phyloP scores from a whole-genome alignment of 306 rosid species.

The Inga oerstediana region DNA sequence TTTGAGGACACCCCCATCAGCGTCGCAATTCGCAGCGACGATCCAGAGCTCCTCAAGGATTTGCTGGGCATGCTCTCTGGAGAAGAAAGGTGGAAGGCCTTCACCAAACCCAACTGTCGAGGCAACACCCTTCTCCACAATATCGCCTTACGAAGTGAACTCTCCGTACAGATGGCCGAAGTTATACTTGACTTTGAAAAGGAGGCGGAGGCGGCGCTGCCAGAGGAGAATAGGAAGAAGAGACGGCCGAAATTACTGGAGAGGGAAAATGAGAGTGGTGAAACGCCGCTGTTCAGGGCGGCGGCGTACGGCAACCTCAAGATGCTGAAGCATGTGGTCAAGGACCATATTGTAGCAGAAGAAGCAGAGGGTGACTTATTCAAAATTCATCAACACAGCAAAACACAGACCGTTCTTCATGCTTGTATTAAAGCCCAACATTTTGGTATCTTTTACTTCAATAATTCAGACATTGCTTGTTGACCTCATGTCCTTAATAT shows the following conservation, averaged over 20 bases:
- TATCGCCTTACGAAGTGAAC: neutral
- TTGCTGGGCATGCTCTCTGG: neutral
- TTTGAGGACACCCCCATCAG: neutral
- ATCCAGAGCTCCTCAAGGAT: neutral
- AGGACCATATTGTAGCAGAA: too few species aligned
- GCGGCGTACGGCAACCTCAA: conserved; percentile 8
- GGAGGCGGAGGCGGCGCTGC: too few species aligned
- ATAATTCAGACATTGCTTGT: too few species aligned
- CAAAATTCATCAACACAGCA: neutral
- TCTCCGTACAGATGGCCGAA: neutral
- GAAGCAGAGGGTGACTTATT: neutral
- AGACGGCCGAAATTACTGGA: neutral
- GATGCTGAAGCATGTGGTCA: neutral
- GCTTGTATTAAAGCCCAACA: neutral
- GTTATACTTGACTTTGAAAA: neutral
- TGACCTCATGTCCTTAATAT: too few species aligned
- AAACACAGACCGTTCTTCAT: neutral
- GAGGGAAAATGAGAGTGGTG: neutral
- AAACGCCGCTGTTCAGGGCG: conserved; percentile 31
- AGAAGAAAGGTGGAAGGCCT: neutral
- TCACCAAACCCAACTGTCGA: neutral
- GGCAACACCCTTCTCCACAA: neutral
- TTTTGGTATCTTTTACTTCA: neutral
- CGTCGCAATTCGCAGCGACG: neutral
- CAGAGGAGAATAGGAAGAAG: too few species aligned